Conservation (phyloP, 2,329 filamentous ascomycete species). For the Phaeoacremonium minimum region DNA sequence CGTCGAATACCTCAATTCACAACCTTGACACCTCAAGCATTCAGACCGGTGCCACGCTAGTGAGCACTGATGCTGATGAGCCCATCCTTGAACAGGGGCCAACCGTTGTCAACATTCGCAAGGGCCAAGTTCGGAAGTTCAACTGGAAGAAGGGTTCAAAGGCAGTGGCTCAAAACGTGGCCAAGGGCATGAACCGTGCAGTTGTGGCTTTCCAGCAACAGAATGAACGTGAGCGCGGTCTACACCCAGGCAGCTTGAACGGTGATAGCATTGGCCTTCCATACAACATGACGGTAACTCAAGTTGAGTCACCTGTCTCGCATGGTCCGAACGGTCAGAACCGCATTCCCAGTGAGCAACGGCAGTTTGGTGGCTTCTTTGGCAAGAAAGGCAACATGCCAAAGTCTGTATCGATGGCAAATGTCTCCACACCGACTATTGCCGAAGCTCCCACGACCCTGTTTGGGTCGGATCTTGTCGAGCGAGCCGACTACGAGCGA, state of each 20-base stretch:
- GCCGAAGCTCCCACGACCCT: conserved; percentile 57
- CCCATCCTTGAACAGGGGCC: conserved; percentile 66
- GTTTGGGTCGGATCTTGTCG: conserved; percentile 85
- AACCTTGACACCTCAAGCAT: conserved; percentile 50
- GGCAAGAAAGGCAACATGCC: conserved; percentile 49
- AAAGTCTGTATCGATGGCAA: conserved; percentile 44
- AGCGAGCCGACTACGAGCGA: conserved; percentile 83
- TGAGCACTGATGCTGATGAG: conserved; percentile 63
- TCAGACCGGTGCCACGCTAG: conserved; percentile 53
- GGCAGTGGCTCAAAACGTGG: conserved; percentile 88
- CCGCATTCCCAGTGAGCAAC: conserved; percentile 23
- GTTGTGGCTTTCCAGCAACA: conserved; percentile 68
- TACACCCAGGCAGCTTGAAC: conserved; percentile 47
- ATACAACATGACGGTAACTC: conserved; percentile 63
- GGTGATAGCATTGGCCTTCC: conserved; percentile 65
- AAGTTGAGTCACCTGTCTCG: conserved; percentile 42
- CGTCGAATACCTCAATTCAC: conserved; percentile 39
- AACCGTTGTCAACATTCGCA: conserved; percentile 93
- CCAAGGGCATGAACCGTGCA: conserved; percentile 89
- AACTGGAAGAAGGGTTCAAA: conserved; percentile 98
- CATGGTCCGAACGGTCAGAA: conserved; percentile 15
- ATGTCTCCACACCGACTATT: conserved; percentile 28
- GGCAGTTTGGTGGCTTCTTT: conserved; percentile 71
- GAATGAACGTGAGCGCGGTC: conserved; percentile 48
- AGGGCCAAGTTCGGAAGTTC: conserved; percentile 92